Evolutionary conservation across 2,329 filamentous ascomycete species (phyloP), one percentile per base, ranked within the genome.

Genomic region (Fusarium incarnatum): DNA sequence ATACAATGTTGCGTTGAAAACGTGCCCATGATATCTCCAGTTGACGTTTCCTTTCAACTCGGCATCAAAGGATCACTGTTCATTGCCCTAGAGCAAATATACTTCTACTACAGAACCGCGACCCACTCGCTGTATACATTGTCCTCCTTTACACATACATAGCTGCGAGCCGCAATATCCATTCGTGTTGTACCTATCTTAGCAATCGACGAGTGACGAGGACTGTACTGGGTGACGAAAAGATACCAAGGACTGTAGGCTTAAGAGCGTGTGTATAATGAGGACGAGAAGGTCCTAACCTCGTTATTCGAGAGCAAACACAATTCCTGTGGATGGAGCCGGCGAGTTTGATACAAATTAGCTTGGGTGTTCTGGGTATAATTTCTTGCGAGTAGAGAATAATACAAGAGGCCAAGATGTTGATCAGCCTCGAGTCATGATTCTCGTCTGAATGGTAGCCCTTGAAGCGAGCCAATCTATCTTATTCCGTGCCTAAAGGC

Each of bases 41-140:
- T 53, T 5, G 46, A 56, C 5, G 59, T 70, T 12, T 52, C 61
- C 13, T 59, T 68, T 18, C 61, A 54, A 8, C 49, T 72, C 25
- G 64, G 59, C 30, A 64, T 73, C 59, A 75, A 75, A 60, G 70
- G 16, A 59, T 73, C 60, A 68, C 72, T 13, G 66, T 67, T 20
- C 70, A 72, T 66, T 68, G 59, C 4, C 53, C 59, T 5, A 9
- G 48, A 46, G 2, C 60, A 73, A 58, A 56, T 62, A 46, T 60
- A 64, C 59, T 41, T 71, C 48, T 68, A 66, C 69, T 52, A 63
- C 61, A 56, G 68, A 54, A 67, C 64, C 56, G 60, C 72, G 37
- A 52, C 56, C 49, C 64, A 68, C 46, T 50, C 64, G 54, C 68
- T 22, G 42, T 71, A 11, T 73, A 64, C 27, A 63, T 65, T 23